Conservation (phyloP, 129 eudicot species). For the Flaveria ramosissima region DNA sequence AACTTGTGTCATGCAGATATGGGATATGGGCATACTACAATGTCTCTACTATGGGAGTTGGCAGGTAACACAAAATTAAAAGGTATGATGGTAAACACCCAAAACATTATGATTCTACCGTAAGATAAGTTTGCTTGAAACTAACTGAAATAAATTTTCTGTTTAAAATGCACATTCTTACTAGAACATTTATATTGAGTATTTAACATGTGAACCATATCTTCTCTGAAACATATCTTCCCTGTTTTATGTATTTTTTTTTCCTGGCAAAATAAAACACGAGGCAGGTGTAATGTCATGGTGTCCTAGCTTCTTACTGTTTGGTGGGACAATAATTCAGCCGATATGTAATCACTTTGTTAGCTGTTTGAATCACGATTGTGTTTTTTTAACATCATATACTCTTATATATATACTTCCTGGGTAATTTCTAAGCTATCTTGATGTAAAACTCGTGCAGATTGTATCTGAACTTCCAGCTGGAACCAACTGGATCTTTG, state of each 20-base stretch:
- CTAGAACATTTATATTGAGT: constrained; percentile 33
- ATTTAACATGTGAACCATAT: too few relatives aligned
- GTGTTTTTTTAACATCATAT: not conserved
- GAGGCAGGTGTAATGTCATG: constrained; percentile 96
- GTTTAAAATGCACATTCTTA: too few relatives aligned
- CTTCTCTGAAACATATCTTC: not conserved
- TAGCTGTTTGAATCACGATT: constrained; percentile 11
- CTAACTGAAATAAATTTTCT: too few relatives aligned
- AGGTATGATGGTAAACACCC: too few relatives aligned
- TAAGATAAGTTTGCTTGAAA: too few relatives aligned
- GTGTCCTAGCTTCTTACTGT: constrained; percentile 87
- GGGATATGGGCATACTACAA: too few relatives aligned
- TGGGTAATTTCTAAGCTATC: constrained; percentile 5
- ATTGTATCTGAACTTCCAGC: constrained; percentile 90
- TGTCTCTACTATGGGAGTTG: too few relatives aligned
- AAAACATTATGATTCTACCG: too few relatives aligned
- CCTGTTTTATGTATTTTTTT: not conserved
- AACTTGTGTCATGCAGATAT: too few relatives aligned
- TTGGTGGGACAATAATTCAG: constrained; percentile 86
- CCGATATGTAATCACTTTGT: constrained; percentile 27
- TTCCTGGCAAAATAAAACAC: constrained; percentile 7
- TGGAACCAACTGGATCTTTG: constrained; percentile 91
- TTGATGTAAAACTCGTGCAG: constrained; percentile 43
- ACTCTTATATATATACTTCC: not conserved
- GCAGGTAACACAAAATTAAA: too few relatives aligned